Conservation (phyloP, 2,329 filamentous ascomycete species). For the Cordyceps cicadae region DNA sequence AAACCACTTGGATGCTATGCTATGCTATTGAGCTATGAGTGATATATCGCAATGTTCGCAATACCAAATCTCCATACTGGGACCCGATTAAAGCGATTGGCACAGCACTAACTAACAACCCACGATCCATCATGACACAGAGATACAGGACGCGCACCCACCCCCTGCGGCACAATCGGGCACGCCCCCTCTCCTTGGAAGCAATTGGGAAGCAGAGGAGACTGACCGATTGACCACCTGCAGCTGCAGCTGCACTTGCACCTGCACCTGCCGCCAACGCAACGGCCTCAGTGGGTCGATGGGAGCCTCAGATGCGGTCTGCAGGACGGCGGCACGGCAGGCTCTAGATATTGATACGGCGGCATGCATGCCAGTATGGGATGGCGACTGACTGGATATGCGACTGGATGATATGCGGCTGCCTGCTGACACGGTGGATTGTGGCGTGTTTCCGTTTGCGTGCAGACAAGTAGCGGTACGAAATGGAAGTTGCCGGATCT, state of each 20-base stretch:
- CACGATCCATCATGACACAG: neutral
- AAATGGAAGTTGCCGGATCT: no score
- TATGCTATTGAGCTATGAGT: no score
- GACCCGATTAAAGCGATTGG: neutral
- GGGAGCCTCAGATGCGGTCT: slow-evolving; percentile 7
- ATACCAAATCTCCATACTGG: neutral
- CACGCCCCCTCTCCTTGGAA: neutral
- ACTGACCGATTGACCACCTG: neutral
- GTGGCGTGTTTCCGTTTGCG: neutral
- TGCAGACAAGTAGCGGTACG: neutral
- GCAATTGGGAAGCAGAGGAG: neutral
- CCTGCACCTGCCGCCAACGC: neutral
- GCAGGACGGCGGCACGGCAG: neutral
- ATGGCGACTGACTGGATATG: no score
- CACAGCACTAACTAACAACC: neutral
- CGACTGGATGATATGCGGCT: neutral
- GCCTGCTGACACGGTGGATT: neutral
- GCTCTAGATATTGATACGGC: no score
- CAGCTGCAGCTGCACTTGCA: no score
- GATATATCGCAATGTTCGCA: neutral
- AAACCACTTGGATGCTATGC: neutral
- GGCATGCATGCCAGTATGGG: neutral
- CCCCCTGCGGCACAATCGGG: neutral
- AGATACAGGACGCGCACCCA: neutral
- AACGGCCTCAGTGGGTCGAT: slow-evolving; percentile 5